Conservation (phyloP, 73 alveolate species). For the Urostyla sp. region DNA sequence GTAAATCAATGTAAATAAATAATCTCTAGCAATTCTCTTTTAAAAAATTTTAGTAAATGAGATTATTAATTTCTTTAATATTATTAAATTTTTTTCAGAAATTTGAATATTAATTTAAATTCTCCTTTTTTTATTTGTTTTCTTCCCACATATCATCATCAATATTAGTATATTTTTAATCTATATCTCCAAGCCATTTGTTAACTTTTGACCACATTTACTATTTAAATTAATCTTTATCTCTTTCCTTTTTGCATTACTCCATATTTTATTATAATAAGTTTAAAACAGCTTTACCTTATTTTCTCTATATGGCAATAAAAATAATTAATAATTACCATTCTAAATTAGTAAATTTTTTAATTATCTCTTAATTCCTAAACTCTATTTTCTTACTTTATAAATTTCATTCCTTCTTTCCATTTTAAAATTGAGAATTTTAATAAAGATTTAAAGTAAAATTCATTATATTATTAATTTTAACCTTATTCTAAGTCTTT, state of each 20-base stretch:
- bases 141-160: background rate
- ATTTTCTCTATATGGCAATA: background rate
- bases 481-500: background rate
- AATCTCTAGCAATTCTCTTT: background rate
- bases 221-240: constrained; percentile 15
- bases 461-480: background rate
- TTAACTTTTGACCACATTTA: constrained; percentile 43
- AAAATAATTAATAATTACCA: background rate
- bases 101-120: background rate
- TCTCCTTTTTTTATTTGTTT: background rate
- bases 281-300: background rate
- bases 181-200: constrained; percentile 8
- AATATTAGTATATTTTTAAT: background rate
- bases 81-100: background rate
- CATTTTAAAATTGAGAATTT: background rate
- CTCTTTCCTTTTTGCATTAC: constrained; percentile 8
- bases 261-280: background rate
- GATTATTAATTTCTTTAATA: background rate
- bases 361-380: background rate
- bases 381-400: background rate
- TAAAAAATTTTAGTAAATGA: background rate
- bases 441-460: background rate
- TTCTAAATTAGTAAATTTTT: background rate
- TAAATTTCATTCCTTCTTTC: background rate
- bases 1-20: background rate